Base-by-base conservation (phyloP, 768 basidiomycete species). In the Pisolithus microcarpus region DNA sequence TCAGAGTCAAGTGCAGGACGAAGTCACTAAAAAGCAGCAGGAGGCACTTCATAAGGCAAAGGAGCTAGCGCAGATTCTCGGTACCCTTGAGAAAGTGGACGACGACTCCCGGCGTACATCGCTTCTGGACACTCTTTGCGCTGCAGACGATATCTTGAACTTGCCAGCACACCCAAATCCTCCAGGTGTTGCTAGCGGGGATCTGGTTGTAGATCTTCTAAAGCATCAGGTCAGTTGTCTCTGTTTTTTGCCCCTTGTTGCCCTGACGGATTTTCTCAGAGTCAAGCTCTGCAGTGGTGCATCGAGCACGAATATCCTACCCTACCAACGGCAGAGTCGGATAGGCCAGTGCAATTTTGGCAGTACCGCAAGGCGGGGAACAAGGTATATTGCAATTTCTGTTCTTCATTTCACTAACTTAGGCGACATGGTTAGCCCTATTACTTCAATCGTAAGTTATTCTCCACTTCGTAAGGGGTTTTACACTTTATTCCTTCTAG, bases 261-360 rank as follows among this genome's bases (percentile, higher is more conserved):
- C 5, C 46, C 37, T 51, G 19, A 55, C 24, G 10, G 23, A 5
- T 40, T 15, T 36, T 38, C 21, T 44, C 34, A 92, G 90, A 82
- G 71, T 46, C 90, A 93, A 79, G 91, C 82, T 1, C 66, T 93
- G 40, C 79, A 84, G 60, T 96, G 93, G 92, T 89, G 88, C 58
- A 74, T 94, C 26, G 77, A 82, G 15, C 79, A 73, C 24, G 92
- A 96, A 65, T 81, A 89, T 59, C 92, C 93, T 0, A 65, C 67
- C 37, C 67, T 93, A 11, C 93, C 92, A 2, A 77, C 72, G 51
- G 76, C 70, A 30, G 80, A 82, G 46, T 63, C 65, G 0, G 91
- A 92, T 52, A 77, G 74, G 34, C 85, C 90, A 0, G 87, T 91
- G 1, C 93, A 95, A 65, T 92, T 96, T 59, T 96, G 92, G 93